These are phyloP conservation scores for Podaxis sp. DNA, from an alignment of 768 basidiomycete species.

Conservation along the genomic window DNA sequence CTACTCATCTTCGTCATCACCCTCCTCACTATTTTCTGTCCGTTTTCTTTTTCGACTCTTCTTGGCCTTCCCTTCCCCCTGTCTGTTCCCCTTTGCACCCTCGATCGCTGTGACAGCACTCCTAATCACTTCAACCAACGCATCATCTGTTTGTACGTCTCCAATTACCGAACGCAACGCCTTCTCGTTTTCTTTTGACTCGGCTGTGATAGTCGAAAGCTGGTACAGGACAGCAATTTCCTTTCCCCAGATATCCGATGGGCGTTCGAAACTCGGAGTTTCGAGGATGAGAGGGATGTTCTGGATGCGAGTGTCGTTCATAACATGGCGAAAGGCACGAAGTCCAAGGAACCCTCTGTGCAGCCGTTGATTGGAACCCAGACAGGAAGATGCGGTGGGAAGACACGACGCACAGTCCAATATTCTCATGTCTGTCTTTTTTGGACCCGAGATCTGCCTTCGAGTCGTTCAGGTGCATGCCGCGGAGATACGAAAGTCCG, in stretches of 20 bases:
- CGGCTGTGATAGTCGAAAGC: conserved; percentile 25
- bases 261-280: conserved; percentile 70
- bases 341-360: conserved; percentile 69
- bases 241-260: conserved; percentile 61
- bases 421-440: conserved; percentile 82
- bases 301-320: conserved; percentile 66
- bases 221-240: conserved; percentile 67
- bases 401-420: conserved; percentile 62
- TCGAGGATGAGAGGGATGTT: conserved; percentile 81
- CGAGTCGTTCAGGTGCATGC: conserved; percentile 87
- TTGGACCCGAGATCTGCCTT: conserved; percentile 62
- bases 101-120: conserved; percentile 20
- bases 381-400: neutral
- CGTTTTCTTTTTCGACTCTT: conserved; percentile 20
- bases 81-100: conserved; percentile 7
- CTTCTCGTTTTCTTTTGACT: neutral
- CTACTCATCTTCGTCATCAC: conserved; percentile 21
- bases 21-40: conserved; percentile 20
- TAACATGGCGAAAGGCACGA: conserved; percentile 58
- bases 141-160: conserved; percentile 1
- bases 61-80: conserved; percentile 4
- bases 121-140: conserved; percentile 17
- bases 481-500: conserved; percentile 71
- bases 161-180: conserved; percentile 1
- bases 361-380: neutral